These are phyloP conservation scores for Trypanosoma scelopori DNA, from an alignment of 208 protist genomes.

Conservation along the genomic window DNA sequence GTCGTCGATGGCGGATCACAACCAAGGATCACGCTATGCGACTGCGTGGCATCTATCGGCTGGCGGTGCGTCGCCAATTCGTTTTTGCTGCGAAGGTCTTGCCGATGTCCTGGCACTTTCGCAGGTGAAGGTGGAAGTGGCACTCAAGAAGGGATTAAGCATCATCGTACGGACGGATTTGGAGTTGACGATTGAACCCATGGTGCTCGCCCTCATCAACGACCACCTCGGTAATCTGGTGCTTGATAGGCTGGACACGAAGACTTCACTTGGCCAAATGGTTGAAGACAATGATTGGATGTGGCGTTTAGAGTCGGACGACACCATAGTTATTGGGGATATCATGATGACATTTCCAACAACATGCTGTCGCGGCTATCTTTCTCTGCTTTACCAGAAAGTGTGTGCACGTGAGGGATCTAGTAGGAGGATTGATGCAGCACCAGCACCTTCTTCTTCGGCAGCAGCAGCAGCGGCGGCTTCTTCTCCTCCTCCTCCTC, in stretches of 20 bases:
- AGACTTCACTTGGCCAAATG: background rate
- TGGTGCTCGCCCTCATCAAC: conserved; percentile 45
- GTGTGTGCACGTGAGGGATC: background rate
- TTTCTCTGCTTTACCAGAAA: conserved; percentile 4
- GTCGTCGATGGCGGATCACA: background rate
- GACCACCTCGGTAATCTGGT: conserved; percentile 30
- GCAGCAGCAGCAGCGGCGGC: background rate
- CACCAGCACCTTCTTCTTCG: background rate
- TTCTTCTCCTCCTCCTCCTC: background rate
- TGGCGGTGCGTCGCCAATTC: conserved; percentile 5
- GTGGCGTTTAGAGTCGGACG: conserved; percentile 9
- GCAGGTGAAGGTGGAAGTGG: conserved; percentile 33
- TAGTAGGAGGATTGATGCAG: background rate
- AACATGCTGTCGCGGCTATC: conserved; percentile 7
- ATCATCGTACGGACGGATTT: conserved; percentile 39
- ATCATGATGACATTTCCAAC: conserved; percentile 17
- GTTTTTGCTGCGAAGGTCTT: conserved; percentile 15
- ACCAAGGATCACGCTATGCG: background rate
- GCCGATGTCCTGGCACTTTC: conserved; percentile 53
- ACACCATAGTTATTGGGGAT: conserved; percentile 9
- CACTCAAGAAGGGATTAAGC: conserved; percentile 34
- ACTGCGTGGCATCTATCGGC: conserved; percentile 9
- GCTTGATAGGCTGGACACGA: background rate
- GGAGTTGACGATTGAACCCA: conserved; percentile 51
- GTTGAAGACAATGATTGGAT: conserved; percentile 12